Evolutionary conservation across 1,284 basidiomycete genomes (phyloP).

Genomic region (Marasmius fiardii): DNA sequence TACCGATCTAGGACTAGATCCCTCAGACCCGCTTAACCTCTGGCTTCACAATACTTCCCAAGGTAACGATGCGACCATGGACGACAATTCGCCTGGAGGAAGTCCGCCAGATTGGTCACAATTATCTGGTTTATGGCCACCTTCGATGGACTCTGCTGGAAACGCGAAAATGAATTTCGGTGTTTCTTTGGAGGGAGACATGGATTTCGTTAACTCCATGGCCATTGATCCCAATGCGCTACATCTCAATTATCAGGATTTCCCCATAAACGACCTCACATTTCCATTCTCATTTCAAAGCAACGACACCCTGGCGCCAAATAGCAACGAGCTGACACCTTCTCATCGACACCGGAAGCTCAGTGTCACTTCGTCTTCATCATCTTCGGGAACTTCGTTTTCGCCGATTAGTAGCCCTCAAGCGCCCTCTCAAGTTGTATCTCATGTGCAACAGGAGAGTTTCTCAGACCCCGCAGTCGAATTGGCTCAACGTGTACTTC

Average conservation of each 20-base stretch:
- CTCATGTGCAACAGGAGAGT: neutral
- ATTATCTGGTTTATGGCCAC: conserved; percentile 42
- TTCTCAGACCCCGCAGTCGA: conserved; percentile 42
- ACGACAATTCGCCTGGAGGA: conserved; percentile 26
- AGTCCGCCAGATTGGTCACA: conserved; percentile 50
- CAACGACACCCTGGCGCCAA: conserved; percentile 31
- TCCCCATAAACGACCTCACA: conserved; percentile 24
- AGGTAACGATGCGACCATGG: conserved; percentile 25
- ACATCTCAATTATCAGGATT: conserved; percentile 38
- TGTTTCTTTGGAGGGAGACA: conserved; percentile 31
- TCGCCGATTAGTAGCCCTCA: conserved; percentile 35
- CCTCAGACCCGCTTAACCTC: conserved; percentile 52
- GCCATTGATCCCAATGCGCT: conserved; percentile 61
- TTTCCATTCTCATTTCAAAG: conserved; percentile 44
- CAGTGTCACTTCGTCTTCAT: conserved; percentile 42
- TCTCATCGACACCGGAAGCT: conserved; percentile 34
- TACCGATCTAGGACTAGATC: conserved; percentile 41
- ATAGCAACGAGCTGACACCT: conserved; percentile 31
- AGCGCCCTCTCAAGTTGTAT: conserved; percentile 22
- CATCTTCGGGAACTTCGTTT: conserved; percentile 48
- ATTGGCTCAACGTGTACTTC: conserved; percentile 55
- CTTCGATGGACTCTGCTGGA: conserved; percentile 17
- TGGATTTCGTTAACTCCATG: conserved; percentile 53
- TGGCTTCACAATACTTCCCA: conserved; percentile 42
- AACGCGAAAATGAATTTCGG: conserved; percentile 33